Base-by-base conservation (phyloP, 2,329 filamentous ascomycete genomes). In the Talaromyces sp. region DNA sequence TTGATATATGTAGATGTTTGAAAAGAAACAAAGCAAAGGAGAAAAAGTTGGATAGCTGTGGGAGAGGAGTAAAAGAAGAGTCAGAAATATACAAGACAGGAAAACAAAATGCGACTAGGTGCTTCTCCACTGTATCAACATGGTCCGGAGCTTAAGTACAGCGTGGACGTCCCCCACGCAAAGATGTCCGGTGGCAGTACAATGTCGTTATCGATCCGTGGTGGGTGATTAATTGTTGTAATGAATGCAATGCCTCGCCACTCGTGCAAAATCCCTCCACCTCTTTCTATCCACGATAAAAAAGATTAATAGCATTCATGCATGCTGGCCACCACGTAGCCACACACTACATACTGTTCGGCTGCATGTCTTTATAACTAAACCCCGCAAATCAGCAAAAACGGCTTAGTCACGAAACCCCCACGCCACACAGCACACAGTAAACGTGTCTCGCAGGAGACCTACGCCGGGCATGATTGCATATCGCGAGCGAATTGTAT, bases 391-490 rank as follows among this genome's bases (percentile, higher is more conserved):
- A 59, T 45, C 56, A 59, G 39, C 22, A 31, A 8, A 27, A 45
- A 59, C 35, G 15, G 39, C 37, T 59, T 59, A 45, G 56, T 59
- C 56, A 59, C 37, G 27, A 45, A 59, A 43, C 56, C 56, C 56
- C 56, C 56, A 59, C 56, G 56, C 22, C 22, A 10, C 35, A 17
- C 11, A 19, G 2, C 8, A 43, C 13, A 43, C 10, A n/a, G 4
- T 57, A 6, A 22, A 43, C 35, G 22, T 41, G 56, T 43, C 22
- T 58, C 13, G 35, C 37, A 39, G 35, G 22, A 41, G 39, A 59
- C 39, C 43, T 37, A 8, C 10, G 11, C 56, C 39, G 37, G 56
- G 56, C 10, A 45, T 7, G 56, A 45, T 6, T 59, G 56, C 56
- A 59, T 31, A 59, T 7, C 15, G 17, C 50, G 25, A 59, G 56